Conservation (phyloP, 2,329 filamentous ascomycete species). For the Aspergillus sp. region DNA sequence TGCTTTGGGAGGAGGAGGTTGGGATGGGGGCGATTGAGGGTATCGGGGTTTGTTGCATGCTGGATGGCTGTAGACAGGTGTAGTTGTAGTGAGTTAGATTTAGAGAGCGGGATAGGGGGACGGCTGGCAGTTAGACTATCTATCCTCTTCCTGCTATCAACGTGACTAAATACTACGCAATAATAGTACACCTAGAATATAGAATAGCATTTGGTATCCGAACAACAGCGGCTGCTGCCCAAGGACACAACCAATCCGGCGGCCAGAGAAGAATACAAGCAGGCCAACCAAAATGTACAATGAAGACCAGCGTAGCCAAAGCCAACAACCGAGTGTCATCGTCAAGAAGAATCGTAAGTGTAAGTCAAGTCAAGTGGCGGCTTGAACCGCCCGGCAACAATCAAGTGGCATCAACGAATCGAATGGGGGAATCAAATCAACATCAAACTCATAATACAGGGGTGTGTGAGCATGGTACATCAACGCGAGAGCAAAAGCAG, state of each 20-base stretch:
- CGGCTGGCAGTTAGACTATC: too few relatives aligned
- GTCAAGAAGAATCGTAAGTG: constrained; percentile 1
- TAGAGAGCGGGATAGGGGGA: too few relatives aligned
- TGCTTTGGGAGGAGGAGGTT: too few relatives aligned
- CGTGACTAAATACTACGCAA: too few relatives aligned
- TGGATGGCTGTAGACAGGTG: too few relatives aligned
- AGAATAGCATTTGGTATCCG: constrained; percentile 8
- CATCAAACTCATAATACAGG: constrained; percentile 19
- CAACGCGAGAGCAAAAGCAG: constrained; percentile 6
- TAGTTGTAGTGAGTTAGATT: too few relatives aligned
- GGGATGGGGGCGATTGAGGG: too few relatives aligned
- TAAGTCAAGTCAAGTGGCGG: background rate
- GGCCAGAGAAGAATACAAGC: background rate
- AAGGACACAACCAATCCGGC: constrained; percentile 1
- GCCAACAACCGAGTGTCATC: background rate
- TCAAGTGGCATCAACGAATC: constrained; percentile 11
- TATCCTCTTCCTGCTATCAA: too few relatives aligned
- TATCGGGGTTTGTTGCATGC: too few relatives aligned
- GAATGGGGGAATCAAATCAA: constrained; percentile 12
- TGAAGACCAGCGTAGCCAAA: constrained; percentile 1
- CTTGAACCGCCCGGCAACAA: too few relatives aligned
- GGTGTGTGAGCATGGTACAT: constrained; percentile 1
- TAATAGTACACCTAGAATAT: too few relatives aligned
- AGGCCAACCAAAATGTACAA: constrained; percentile 2
- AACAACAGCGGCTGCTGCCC: constrained; percentile 1